Percentiles rank a stretch among this genome's conserved stretches.
Evolutionary conservation across 306 rosid species (phyloP).

Genomic region (Quercus agrifolia): DNA sequence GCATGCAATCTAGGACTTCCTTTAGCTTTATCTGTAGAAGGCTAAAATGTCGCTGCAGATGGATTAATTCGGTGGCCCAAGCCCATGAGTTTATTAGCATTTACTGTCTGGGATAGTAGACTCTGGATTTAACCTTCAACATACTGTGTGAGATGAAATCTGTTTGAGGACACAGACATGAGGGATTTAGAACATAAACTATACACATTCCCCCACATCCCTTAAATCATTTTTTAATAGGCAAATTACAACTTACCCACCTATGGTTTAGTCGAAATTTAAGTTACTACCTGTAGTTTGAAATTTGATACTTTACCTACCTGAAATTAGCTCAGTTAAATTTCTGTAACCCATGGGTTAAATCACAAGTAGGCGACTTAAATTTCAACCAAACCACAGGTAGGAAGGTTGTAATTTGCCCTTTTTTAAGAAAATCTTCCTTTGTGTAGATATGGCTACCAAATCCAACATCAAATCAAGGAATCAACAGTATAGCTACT

Average conservation of each 20-base stretch:
- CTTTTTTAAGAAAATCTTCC: background rate
- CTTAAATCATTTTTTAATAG: background rate
- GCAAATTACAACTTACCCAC: background rate
- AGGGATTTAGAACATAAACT: background rate
- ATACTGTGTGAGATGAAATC: background rate
- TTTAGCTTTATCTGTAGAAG: no score
- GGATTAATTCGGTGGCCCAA: background rate
- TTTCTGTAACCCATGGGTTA: no score
- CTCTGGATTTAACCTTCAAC: background rate
- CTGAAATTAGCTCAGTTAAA: no score
- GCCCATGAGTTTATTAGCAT: background rate
- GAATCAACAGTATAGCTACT: slow-evolving; percentile 16
- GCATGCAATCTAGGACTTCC: no score
- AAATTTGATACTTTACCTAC: no score
- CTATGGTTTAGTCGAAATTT: fast-evolving
- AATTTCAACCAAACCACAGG: no score
- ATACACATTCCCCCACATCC: background rate
- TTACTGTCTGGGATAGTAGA: background rate
- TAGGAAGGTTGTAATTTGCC: no score
- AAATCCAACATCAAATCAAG: slow-evolving; percentile 10
- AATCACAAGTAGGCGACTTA: no score
- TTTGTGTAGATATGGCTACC: background rate
- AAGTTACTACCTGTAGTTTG: no score
- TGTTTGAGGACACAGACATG: background rate
- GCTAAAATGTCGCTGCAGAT: background rate